These are phyloP conservation scores for Metschnikowia corniflorae DNA, from an alignment of 805 yeast species.

Conservation along the genomic window DNA sequence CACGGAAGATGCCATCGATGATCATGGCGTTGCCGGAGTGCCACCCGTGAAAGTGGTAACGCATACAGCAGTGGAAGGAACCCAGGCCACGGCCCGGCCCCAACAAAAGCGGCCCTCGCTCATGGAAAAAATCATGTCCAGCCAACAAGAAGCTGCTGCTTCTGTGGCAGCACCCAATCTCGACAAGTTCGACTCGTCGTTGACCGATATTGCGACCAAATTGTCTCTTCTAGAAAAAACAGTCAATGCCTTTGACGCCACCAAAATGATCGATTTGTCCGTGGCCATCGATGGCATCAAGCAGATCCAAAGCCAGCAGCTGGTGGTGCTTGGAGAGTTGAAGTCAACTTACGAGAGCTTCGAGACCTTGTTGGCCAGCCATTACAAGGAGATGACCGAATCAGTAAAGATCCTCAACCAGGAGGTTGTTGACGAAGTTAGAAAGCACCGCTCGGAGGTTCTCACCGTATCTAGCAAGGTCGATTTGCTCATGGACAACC, in stretches of 20 bases:
- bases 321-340: slow-evolving; percentile 18
- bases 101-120: slow-evolving; percentile 33
- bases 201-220: slow-evolving; percentile 10
- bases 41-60: slow-evolving; percentile 33
- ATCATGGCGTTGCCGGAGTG: slow-evolving; percentile 49
- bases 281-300: slow-evolving; percentile 18
- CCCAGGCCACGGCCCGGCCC: slow-evolving; percentile 4
- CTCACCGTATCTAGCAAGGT: slow-evolving; percentile 35
- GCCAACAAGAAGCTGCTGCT: slow-evolving; percentile 17
- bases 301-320: slow-evolving; percentile 19
- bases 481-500: slow-evolving; percentile 38
- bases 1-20: slow-evolving; percentile 53
- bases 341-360: slow-evolving; percentile 22
- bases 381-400: slow-evolving; percentile 30
- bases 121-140: slow-evolving; percentile 33
- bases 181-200: slow-evolving; percentile 8
- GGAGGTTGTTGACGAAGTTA: slow-evolving; percentile 39
- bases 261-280: slow-evolving; percentile 10
- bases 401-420: slow-evolving; percentile 32
- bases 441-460: slow-evolving; percentile 36
- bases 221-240: slow-evolving; percentile 10
- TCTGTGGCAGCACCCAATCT: slow-evolving; percentile 1
- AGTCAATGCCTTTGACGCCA: slow-evolving; percentile 9
- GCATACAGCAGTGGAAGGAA: slow-evolving; percentile 5
- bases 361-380: slow-evolving; percentile 26